phyloP scores from a whole-genome alignment of 192 early-diverging fungal species.

The Jimgerdemannia flammicorona region DNA sequence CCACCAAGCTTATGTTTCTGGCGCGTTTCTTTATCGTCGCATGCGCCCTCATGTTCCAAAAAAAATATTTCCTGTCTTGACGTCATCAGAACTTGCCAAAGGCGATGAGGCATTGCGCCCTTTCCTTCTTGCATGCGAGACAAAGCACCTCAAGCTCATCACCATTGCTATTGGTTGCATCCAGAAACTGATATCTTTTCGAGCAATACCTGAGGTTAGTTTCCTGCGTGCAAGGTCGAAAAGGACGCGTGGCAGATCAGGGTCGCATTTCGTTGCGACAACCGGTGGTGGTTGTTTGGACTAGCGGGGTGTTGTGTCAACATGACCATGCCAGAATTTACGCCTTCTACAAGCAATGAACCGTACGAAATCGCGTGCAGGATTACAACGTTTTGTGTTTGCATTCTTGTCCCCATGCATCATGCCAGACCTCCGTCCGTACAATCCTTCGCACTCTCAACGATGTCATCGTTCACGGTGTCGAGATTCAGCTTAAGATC shows the following conservation, averaged over 20 bases:
- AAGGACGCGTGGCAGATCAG: too few species aligned
- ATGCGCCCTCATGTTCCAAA: too few species aligned
- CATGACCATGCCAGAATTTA: too few species aligned
- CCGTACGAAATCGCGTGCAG: conserved; percentile 1
- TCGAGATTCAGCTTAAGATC: conserved; percentile 91
- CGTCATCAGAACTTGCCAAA: conserved; percentile 59
- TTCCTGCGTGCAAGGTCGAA: too few species aligned
- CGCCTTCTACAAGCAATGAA: background rate
- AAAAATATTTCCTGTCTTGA: background rate
- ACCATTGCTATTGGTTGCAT: conserved; percentile 81
- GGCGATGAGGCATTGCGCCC: conserved; percentile 79
- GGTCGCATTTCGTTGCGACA: too few species aligned
- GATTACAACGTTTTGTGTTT: conserved; percentile 3
- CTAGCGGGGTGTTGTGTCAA: too few species aligned
- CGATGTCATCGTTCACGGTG: conserved; percentile 59
- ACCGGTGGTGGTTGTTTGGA: too few species aligned
- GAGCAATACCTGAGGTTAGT: conserved; percentile 67
- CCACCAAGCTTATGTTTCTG: too few species aligned
- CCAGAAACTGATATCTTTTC: conserved; percentile 71
- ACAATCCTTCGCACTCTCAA: conserved; percentile 67
- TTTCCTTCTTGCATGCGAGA: conserved; percentile 83
- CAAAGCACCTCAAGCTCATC: conserved; percentile 75
- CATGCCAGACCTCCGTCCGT: conserved; percentile 46
- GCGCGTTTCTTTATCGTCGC: too few species aligned
- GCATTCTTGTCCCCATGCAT: background rate